phyloP scores from a whole-genome alignment of 2,329 filamentous ascomycete species.

The Diaporthe capsici region DNA sequence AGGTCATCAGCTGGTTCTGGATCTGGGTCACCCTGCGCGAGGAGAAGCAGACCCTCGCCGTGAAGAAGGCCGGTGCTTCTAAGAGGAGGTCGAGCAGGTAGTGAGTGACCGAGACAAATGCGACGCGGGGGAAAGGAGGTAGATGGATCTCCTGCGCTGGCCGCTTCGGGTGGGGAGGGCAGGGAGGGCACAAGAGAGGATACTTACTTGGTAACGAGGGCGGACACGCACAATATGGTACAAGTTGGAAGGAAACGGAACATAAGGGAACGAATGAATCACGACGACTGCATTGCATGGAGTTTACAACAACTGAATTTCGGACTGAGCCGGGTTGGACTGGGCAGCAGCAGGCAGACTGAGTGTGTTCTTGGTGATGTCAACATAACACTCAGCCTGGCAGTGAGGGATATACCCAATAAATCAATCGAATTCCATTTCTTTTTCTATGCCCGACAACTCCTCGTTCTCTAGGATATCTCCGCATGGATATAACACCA shows the following conservation, averaged over 20 bases:
- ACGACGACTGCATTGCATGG: constrained; percentile 26
- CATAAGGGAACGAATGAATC: constrained; percentile 3
- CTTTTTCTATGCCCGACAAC: not conserved
- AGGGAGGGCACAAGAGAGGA: not conserved
- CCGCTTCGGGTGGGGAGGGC: not conserved
- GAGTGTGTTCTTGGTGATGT: not conserved
- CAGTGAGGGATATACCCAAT: constrained; percentile 18
- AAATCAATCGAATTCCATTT: not conserved
- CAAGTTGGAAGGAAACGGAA: not conserved
- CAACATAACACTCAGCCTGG: not conserved
- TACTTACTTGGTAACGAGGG: not conserved
- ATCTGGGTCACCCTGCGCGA: constrained; percentile 79
- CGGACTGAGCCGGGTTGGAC: not conserved
- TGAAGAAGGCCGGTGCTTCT: constrained; percentile 43
- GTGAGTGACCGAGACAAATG: too few relatives aligned
- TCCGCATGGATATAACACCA: not conserved
- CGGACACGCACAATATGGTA: not conserved
- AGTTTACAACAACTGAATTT: constrained; percentile 1
- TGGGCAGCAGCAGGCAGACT: not conserved
- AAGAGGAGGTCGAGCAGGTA: constrained; percentile 32
- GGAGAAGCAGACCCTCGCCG: constrained; percentile 64
- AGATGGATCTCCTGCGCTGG: not conserved
- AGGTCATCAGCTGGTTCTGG: constrained; percentile 92
- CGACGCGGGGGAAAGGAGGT: not conserved
- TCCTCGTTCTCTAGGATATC: not conserved